Evolutionary conservation across 2,329 filamentous ascomycete species (phyloP), one percentile per base, ranked within the genome.

Genomic region (Aspergillus sp.): DNA sequence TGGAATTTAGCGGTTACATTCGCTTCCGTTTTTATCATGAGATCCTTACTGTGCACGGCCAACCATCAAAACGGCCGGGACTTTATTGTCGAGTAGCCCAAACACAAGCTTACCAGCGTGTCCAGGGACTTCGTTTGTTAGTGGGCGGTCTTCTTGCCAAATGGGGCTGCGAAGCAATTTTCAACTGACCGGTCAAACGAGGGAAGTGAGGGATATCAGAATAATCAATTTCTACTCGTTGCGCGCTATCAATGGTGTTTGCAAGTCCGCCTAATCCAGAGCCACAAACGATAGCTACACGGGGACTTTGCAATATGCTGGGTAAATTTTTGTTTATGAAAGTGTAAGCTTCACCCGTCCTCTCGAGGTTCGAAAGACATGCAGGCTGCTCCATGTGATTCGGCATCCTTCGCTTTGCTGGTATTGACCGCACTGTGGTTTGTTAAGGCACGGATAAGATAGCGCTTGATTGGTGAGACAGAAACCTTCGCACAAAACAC

Each of bases 91-190:
- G 56, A 88, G 78, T 26, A 81, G 77, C 15, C 85, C 85, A 71
- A 88, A 88, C 8, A 88, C 82, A 56, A 89, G 77, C 68, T 86
- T 87, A 48, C 85, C 85, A 58, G 82, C 84, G 80, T 89, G 85
- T 32, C 85, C 85, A 47, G 77, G 72, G 15, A 86, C 76, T 77
- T 61, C 5, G n/a, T 17, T 61, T 32, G 24, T 52, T 34, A 56
- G 44, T 17, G 11, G 36, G n/a, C 5, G 15, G 15, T 9, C 20
- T 30, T 20, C 7, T n/a, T n/a, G 18, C 22, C 26, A 24, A 22
- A 20, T n/a, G 13, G 17, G 39, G 18, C 18, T 22, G 39, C n/a
- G 22, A 6, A 39, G 36, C n/a, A 38, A 43, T 15, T 24, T 47
- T 38, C 26, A 12, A 30, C 56, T 55, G 71, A 87, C 85, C 85